A percentile compares a stretch with the other conserved stretches of the same genome.
These are phyloP conservation scores for Trypanosoma lewisi DNA, from an alignment of 208 protist genomes.

Conservation along the genomic window DNA sequence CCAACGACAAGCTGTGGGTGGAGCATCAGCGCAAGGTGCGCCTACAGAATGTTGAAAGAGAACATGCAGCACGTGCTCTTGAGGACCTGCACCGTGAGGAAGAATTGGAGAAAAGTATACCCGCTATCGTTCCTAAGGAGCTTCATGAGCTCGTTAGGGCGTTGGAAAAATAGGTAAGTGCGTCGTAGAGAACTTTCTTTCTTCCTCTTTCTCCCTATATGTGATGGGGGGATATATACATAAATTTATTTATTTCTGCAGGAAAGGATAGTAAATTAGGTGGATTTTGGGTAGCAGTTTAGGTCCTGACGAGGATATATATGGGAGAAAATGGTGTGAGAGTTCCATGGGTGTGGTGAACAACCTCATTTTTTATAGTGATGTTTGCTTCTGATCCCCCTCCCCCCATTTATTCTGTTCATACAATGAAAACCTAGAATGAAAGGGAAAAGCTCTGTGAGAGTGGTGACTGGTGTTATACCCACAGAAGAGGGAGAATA, in stretches of 20 bases:
- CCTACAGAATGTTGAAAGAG: conserved; percentile 57
- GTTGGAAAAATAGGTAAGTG: conserved; percentile 44
- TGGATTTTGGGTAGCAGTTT: conserved; percentile 5
- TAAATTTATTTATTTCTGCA: too few species aligned
- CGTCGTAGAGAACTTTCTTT: background rate
- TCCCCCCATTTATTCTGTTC: background rate
- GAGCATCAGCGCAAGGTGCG: conserved; percentile 62
- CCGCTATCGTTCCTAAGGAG: conserved; percentile 54
- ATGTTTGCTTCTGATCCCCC: background rate
- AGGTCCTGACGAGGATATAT: background rate
- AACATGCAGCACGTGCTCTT: conserved; percentile 49
- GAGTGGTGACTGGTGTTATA: background rate
- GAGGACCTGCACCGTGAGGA: conserved; percentile 26
- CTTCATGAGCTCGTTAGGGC: conserved; percentile 72
- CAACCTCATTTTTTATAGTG: background rate
- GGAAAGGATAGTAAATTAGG: background rate
- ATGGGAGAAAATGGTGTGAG: background rate
- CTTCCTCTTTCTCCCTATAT: background rate
- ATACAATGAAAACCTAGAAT: background rate
- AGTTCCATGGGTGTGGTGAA: background rate
- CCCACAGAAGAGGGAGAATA: too few species aligned
- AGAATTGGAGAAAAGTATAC: conserved; percentile 31
- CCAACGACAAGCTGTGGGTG: conserved; percentile 82
- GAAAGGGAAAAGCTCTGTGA: background rate
- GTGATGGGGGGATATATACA: background rate